A percentile compares a stretch with the other conserved stretches of the same genome.
Evolutionary conservation across 371 early-diverging fungal genomes (phyloP).

Genomic region (Capillidium rhysosporum): DNA sequence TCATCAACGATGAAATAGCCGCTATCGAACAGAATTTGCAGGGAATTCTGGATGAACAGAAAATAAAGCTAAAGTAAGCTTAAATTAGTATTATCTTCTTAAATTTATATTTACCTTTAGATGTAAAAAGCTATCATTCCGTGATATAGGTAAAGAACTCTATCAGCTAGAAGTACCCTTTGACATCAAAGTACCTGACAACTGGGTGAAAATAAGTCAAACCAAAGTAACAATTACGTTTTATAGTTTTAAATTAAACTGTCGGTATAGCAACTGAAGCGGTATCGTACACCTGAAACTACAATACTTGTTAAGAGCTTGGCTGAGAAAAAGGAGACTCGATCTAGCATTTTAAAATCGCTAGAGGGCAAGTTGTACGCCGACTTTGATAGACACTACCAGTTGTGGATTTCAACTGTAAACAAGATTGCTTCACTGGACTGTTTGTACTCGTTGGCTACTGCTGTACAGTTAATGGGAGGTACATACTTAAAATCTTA

Average conservation of each 20-base stretch:
- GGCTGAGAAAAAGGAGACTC: slow-evolving; percentile 70
- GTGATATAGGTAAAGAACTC: slow-evolving; percentile 86
- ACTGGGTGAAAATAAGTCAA: slow-evolving; percentile 57
- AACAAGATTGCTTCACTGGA: slow-evolving; percentile 72
- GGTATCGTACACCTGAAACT: slow-evolving; percentile 70
- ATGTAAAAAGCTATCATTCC: slow-evolving; percentile 38
- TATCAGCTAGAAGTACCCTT: slow-evolving; percentile 85
- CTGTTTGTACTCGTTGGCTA: slow-evolving; percentile 64
- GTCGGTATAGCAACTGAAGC: slow-evolving; percentile 37
- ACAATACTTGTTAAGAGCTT: slow-evolving; percentile 41
- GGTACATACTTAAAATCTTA: slow-evolving; percentile 14
- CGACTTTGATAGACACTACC: slow-evolving; percentile 57
- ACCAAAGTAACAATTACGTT: slow-evolving; percentile 39
- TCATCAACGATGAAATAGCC: slow-evolving; percentile 22
- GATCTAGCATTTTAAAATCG: slow-evolving; percentile 39
- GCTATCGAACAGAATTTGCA: slow-evolving; percentile 42
- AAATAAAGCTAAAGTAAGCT: background rate
- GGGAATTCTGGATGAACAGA: slow-evolving; percentile 20
- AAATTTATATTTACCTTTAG: slow-evolving; percentile 11
- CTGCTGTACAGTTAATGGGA: slow-evolving; percentile 36
- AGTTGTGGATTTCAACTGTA: slow-evolving; percentile 46
- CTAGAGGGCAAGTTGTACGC: slow-evolving; percentile 48
- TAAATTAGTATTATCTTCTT: background rate
- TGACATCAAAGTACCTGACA: slow-evolving; percentile 46
- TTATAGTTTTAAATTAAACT: background rate